Evolutionary conservation across 1,139 yeast species (phyloP).

Genomic region (Trichomonascaceae sp.): DNA sequence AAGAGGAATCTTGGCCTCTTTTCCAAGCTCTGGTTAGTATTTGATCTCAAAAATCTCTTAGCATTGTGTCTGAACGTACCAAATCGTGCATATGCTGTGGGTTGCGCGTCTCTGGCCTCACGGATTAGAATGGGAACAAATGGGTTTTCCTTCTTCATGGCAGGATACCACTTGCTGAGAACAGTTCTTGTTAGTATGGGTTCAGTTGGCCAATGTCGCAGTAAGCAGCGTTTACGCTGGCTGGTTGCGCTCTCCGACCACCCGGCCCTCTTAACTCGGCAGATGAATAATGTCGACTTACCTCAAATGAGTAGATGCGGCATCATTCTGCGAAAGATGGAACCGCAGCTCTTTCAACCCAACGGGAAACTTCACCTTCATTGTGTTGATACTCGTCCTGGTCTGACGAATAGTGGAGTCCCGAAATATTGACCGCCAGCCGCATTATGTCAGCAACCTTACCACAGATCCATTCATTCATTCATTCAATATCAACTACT

Average conservation of each 20-base stretch:
- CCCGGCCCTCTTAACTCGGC: background rate
- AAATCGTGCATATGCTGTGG: conserved; percentile 61
- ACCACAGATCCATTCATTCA: too few species aligned
- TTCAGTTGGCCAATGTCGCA: too few species aligned
- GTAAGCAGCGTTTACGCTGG: background rate
- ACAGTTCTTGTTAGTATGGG: conserved; percentile 31
- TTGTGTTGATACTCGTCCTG: background rate
- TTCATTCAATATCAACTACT: background rate
- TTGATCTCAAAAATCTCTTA: background rate
- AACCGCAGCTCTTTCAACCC: conserved; percentile 67
- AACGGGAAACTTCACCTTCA: conserved; percentile 32
- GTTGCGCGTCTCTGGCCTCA: conserved; percentile 61
- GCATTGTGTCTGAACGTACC: conserved; percentile 16
- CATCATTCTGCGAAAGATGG: conserved; percentile 66
- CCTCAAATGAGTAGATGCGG: conserved; percentile 51
- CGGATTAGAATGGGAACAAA: conserved; percentile 59
- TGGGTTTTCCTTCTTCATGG: conserved; percentile 43
- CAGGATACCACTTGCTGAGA: conserved; percentile 46
- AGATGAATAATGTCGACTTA: conserved; percentile 12
- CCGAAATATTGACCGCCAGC: background rate
- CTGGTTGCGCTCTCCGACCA: background rate
- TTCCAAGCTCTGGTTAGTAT: conserved; percentile 17
- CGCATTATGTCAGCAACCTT: background rate
- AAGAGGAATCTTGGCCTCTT: conserved; percentile 21
- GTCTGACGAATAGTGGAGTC: too few species aligned